A percentile compares a stretch with the other conserved stretches of the same genome.
These are phyloP conservation scores for Cryptococcus sp. DNA, from an alignment of 1,284 basidiomycete genomes.

Conservation along the genomic window DNA sequence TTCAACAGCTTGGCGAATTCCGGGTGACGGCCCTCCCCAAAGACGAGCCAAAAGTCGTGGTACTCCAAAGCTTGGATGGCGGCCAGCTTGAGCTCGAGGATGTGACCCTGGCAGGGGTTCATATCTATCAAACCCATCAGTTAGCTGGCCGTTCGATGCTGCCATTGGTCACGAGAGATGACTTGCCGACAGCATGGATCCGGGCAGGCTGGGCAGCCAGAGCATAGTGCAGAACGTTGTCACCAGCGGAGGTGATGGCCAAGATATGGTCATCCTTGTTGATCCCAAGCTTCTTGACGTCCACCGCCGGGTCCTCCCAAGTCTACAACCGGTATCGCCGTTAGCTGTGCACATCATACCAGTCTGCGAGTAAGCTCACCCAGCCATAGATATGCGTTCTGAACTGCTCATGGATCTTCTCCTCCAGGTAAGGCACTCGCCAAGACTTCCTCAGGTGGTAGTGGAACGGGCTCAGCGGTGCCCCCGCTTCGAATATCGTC, in stretches of 20 bases:
- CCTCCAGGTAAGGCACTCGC: slow-evolving; percentile 74
- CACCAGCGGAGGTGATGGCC: slow-evolving; percentile 74
- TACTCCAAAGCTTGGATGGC: slow-evolving; percentile 62
- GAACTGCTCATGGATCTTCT: slow-evolving; percentile 70
- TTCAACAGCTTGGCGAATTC: slow-evolving; percentile 66
- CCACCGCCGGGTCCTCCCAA: slow-evolving; percentile 77
- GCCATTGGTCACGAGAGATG: slow-evolving; percentile 18
- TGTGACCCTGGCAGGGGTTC: slow-evolving; percentile 65
- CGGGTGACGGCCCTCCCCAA: slow-evolving; percentile 64
- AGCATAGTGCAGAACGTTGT: slow-evolving; percentile 78
- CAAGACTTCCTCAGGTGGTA: slow-evolving; percentile 64
- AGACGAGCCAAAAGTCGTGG: slow-evolving; percentile 68
- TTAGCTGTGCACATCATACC: not conserved
- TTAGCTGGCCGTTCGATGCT: not conserved
- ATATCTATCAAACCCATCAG: slow-evolving; percentile 25
- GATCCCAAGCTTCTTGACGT: slow-evolving; percentile 66
- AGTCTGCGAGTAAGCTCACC: slow-evolving; percentile 21
- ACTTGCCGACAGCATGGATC: slow-evolving; percentile 75
- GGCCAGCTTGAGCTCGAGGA: slow-evolving; percentile 75
- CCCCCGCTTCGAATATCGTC: slow-evolving; percentile 55
- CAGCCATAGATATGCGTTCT: slow-evolving; percentile 67
- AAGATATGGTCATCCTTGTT: slow-evolving; percentile 65
- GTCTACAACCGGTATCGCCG: slow-evolving; percentile 54
- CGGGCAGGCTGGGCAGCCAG: slow-evolving; percentile 61
- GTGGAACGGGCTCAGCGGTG: slow-evolving; percentile 69